Evolutionary conservation across 805 yeast species (phyloP), one percentile per base, ranked within the genome.

Genomic region (Lipomyces starkeyi): DNA sequence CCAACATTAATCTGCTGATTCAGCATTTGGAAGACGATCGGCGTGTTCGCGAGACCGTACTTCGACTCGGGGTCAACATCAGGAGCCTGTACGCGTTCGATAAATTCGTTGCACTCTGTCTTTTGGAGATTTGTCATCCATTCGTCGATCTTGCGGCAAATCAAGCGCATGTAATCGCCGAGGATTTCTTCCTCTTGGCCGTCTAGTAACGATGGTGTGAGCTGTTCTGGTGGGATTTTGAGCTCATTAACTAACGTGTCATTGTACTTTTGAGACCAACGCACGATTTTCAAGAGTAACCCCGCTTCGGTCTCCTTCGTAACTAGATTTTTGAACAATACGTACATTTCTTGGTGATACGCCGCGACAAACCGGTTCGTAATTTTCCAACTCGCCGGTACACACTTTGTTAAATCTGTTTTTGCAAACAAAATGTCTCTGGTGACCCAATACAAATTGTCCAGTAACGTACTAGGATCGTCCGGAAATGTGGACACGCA

Each of bases 1-100:
- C 97, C 95, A 6, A 90, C 93, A 69, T 90, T 96, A 17, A 91
- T 88, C 77, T 93, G 97, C 75, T 92, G 97, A n/a, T 89, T 88
- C 66, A 92, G 86, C 88, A 92, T 89, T 69, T 90, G 87, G 76
- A 91, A 88, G 35, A 93, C 88, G 3, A 90, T 88, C 68, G 87
- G 89, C 63, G 92, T 90, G 64, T 92, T 95, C 64, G 91, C 91
- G 64, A 92, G 80, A 32, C 88, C 91, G 61, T 83, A 83, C 17
- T 85, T 81, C 22, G 87, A 85, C 66, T 91, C 91, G 4, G 87
- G 83, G 75, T 89, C 92, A 3, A 74, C 75, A 65, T 88, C 91
- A 7, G 98, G 98, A 7, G 97, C 93, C 7, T 83, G 82, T 17
- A 82, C 81, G 76, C 97, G 86, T 56, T 82, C 81, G 49, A 81